phyloP scores from a whole-genome alignment of 2,329 filamentous ascomycete genomes.

The Trichoderma polysporum region DNA sequence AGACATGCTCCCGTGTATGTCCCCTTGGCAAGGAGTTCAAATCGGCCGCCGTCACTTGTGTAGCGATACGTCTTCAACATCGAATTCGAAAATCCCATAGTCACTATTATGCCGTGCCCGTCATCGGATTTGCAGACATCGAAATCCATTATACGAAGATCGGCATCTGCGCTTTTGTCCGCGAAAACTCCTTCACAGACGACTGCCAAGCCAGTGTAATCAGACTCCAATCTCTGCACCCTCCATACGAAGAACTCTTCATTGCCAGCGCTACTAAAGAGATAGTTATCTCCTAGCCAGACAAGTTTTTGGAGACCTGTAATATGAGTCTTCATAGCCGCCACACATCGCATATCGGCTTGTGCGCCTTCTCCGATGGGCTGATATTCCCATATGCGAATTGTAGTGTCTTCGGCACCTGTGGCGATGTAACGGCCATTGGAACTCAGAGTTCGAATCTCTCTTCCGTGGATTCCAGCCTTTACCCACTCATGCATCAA shows the following conservation, averaged over 20 bases:
- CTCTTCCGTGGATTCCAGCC: conserved; percentile 77
- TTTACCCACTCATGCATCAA: conserved; percentile 53
- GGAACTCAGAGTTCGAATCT: conserved; percentile 62
- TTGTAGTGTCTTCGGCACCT: conserved; percentile 69
- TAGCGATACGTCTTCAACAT: conserved; percentile 63
- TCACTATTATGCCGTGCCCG: conserved; percentile 53
- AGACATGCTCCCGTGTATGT: conserved; percentile 73
- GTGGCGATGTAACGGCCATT: conserved; percentile 54
- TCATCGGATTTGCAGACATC: conserved; percentile 48
- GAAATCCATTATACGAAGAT: conserved; percentile 81
- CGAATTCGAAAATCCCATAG: conserved; percentile 82
- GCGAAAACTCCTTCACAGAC: conserved; percentile 56
- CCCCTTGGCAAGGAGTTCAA: conserved; percentile 52
- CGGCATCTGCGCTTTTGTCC: conserved; percentile 53
- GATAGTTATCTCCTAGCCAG: conserved; percentile 69
- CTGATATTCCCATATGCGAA: conserved; percentile 67
- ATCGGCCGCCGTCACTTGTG: conserved; percentile 37
- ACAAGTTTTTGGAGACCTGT: conserved; percentile 79
- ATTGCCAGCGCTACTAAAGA: conserved; percentile 83
- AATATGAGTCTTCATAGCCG: conserved; percentile 72
- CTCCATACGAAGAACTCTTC: conserved; percentile 91
- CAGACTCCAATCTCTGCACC: conserved; percentile 53
- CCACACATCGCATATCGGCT: conserved; percentile 48
- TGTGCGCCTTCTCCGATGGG: conserved; percentile 9
- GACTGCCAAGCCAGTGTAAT: conserved; percentile 52